Evolutionary conservation across 2,329 filamentous ascomycete species (phyloP).

Genomic region (Aureobasidium sp.): DNA sequence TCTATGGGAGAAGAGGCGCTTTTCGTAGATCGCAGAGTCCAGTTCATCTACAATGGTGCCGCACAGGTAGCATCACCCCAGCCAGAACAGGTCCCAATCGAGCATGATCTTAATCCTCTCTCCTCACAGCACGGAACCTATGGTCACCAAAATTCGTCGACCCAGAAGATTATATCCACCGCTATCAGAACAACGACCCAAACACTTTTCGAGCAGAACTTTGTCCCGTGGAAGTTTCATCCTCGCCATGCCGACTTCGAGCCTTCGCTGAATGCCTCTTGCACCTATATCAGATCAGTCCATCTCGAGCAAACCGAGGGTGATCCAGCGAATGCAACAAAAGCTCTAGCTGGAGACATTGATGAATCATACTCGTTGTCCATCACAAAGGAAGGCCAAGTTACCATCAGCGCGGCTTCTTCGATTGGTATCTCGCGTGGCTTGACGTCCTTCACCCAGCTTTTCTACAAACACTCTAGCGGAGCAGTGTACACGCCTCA

Average conservation of each 20-base stretch:
- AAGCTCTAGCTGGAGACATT: conserved; percentile 54
- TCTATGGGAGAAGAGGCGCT: conserved; percentile 33
- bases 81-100: conserved; percentile 7
- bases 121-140: conserved; percentile 7
- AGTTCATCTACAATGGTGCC: conserved; percentile 33
- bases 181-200: conserved; percentile 50
- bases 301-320: conserved; percentile 53
- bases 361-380: conserved; percentile 71
- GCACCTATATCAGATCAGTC: conserved; percentile 52
- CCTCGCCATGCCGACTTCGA: conserved; percentile 58
- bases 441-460: conserved; percentile 70
- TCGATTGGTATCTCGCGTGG: conserved; percentile 64
- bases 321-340: conserved; percentile 50
- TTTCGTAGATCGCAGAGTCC: conserved; percentile 34
- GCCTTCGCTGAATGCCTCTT: conserved; percentile 42
- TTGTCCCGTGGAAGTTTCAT: conserved; percentile 74
- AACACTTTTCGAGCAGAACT: conserved; percentile 59
- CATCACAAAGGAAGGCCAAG: conserved; percentile 52
- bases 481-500: conserved; percentile 58
- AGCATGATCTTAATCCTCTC: conserved; percentile 15
- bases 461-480: conserved; percentile 65
- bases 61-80: conserved; percentile 22
- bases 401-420: conserved; percentile 57
- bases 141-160: not conserved
- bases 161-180: conserved; percentile 37